Base-by-base conservation (phyloP, 129 eudicot genomes). In the Lactuca sativa region DNA sequence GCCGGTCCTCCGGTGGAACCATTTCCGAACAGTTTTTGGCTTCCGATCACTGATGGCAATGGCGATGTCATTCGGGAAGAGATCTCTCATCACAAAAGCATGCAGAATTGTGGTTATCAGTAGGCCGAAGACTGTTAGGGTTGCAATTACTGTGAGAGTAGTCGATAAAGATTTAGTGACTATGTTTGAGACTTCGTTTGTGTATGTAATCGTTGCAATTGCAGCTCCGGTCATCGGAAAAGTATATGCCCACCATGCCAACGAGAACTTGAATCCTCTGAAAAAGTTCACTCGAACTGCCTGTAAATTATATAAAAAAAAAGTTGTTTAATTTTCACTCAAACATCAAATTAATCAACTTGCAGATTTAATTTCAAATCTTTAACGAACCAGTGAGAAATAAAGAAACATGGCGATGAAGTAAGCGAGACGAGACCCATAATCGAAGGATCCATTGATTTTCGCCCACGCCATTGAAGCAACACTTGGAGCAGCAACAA, bases 201-300 rank as follows among this genome's bases (percentile, higher is more conserved):
- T 67, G 87, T 88, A 91, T 66, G 73, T 66, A 25, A 91, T 79
- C 2, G 93, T 87, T 5, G 97, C 91, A 21, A 86, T 86, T 67
- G 97, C 88, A 16, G 93, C 96, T 30, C 85, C 97, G 0, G 97
- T 86, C 96, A 88, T 91, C 4, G 97, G 97, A 69, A 91, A 91
- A 40, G 97, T 91, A 76, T 91, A 91, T 4, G 97, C 97, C 97
- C 97, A 91, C 97, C 97, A 91, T 7, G 93, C 88, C 74, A 91
- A 56, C 32, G 97, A 91, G 74, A 91, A 91, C 84, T 82, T 83
- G 74, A 91, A 81, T 58, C 97, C 97, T 60, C 97, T 75, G 54
- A 91, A 91, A 78, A 91, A 91, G 51, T 91, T 88, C 38, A 88
- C 81, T 3, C 97, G 84, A 47, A 91, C 92, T 6, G 91, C 97